These are phyloP conservation scores for Aspergillus hancockii DNA, from an alignment of 495 filamentous ascomycete genomes.

Conservation along the genomic window DNA sequence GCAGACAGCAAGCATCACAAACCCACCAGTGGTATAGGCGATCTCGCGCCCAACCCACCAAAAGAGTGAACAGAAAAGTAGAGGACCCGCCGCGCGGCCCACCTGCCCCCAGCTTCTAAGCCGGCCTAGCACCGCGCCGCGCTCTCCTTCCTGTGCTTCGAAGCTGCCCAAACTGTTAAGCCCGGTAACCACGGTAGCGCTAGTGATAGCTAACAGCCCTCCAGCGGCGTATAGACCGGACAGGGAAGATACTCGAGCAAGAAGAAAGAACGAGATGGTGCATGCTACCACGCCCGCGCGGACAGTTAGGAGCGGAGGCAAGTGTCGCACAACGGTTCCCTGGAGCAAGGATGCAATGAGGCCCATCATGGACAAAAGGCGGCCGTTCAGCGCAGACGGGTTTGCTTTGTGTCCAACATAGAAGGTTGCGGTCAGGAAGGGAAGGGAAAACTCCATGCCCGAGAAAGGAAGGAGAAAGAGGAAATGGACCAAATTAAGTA, in stretches of 20 bases:
- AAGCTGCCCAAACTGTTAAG: conserved; percentile 90
- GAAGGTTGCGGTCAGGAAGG: conserved; percentile 95
- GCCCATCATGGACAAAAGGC: conserved; percentile 90
- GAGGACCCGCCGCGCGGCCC: conserved; percentile 80
- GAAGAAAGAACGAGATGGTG: conserved; percentile 74
- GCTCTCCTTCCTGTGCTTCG: conserved; percentile 75
- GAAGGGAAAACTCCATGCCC: conserved; percentile 90
- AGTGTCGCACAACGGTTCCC: conserved; percentile 76
- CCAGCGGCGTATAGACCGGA: conserved; percentile 76
- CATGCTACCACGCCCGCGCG: conserved; percentile 77
- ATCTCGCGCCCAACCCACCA: conserved; percentile 95
- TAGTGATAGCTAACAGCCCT: conserved; percentile 80
- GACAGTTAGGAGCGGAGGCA: conserved; percentile 76
- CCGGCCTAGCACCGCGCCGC: conserved; percentile 82
- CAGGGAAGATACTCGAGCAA: conserved; percentile 67
- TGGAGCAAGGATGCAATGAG: conserved; percentile 90
- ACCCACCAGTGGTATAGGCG: conserved; percentile 78
- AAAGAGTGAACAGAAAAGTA: conserved; percentile 94
- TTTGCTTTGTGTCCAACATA: conserved; percentile 58
- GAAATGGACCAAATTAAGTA: conserved; percentile 88
- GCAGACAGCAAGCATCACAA: conserved; percentile 74
- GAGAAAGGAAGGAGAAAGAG: conserved; percentile 94
- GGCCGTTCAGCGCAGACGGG: conserved; percentile 74
- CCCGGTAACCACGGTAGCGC: conserved; percentile 90
- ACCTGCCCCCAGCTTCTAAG: conserved; percentile 86